phyloP scores from a whole-genome alignment of 345 rosid species.

The Eucalyptus brandiana region DNA sequence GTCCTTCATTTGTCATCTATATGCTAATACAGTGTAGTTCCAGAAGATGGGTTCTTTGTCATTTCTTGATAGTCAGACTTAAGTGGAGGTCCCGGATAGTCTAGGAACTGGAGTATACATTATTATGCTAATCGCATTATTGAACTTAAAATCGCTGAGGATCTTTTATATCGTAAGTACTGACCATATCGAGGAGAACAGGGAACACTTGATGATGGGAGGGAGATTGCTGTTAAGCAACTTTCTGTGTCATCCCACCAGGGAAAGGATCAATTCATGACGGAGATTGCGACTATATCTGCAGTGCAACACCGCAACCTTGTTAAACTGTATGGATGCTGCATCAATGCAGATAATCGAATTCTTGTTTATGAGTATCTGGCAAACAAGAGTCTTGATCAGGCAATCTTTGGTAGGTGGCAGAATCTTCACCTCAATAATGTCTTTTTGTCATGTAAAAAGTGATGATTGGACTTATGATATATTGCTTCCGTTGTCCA shows the following conservation, averaged over 20 bases:
- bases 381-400: slow-evolving; percentile 58
- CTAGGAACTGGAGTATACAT: neutral
- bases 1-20: neutral
- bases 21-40: neutral
- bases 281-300: slow-evolving; percentile 67
- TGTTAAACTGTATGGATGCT: slow-evolving; percentile 56
- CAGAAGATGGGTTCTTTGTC: neutral
- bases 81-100: neutral
- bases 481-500: neutral
- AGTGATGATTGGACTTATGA: neutral
- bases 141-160: rapidly evolving
- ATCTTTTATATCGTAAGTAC: neutral
- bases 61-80: neutral
- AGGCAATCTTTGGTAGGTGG: slow-evolving; percentile 40
- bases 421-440: neutral
- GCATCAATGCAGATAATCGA: slow-evolving; percentile 37
- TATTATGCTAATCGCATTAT: neutral
- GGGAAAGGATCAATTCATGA: slow-evolving; percentile 57
- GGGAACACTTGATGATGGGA: slow-evolving; percentile 44
- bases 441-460: neutral
- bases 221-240: slow-evolving; percentile 56
- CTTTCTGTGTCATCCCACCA: slow-evolving; percentile 47
- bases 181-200: neutral
- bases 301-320: slow-evolving; percentile 55
- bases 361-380: slow-evolving; percentile 68